Evolutionary conservation across 176 grass and related monocot genomes (phyloP).

Genomic region (Triticum monococcum): DNA sequence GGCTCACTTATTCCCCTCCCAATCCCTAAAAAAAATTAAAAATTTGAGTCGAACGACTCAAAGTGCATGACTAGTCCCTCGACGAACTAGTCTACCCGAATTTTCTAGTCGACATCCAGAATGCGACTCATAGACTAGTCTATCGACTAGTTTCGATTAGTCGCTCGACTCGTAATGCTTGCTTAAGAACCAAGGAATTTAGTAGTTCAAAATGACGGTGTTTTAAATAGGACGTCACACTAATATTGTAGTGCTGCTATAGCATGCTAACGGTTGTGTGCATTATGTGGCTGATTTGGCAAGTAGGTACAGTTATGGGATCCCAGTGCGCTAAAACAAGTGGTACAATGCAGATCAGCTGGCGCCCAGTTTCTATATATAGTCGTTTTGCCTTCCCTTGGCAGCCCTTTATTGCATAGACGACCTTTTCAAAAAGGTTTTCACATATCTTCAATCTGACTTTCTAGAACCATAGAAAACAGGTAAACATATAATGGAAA

Average conservation of each 20-base stretch:
- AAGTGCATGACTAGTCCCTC: too few relatives aligned
- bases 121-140: too few relatives aligned
- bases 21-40: too few relatives aligned
- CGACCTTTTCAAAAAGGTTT: neutral
- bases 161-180: too few relatives aligned
- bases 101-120: too few relatives aligned
- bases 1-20: too few relatives aligned
- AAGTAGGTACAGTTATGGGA: neutral
- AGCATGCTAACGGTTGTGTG: neutral
- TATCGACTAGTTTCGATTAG: too few relatives aligned
- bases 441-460: neutral
- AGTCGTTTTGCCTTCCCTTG: neutral
- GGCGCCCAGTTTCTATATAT: neutral
- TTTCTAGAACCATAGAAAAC: neutral
- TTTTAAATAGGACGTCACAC: neutral
- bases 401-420: neutral
- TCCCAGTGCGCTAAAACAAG: neutral
- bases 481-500: constrained; percentile 2
- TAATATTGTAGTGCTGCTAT: neutral
- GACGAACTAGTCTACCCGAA: too few relatives aligned
- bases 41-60: too few relatives aligned
- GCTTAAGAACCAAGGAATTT: constrained; percentile 1
- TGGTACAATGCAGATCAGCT: neutral
- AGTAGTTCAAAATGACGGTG: neutral
- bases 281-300: neutral